Conservation (phyloP, 208 protist species). For the Acanthamoeba castellanii region DNA sequence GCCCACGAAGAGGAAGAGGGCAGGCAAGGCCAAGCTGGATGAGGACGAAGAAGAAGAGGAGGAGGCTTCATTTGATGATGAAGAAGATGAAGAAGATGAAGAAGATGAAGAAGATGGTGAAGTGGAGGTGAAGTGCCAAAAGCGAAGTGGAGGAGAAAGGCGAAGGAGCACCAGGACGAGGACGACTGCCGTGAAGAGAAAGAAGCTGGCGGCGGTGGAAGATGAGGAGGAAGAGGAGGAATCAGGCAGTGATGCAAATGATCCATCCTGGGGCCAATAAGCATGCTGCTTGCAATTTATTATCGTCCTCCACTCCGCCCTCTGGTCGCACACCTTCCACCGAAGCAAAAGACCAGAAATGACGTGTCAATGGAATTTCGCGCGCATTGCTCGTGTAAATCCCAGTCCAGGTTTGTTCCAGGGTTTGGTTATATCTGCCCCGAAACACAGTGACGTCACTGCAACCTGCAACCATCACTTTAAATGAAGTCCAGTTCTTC, state of each 20-base stretch:
- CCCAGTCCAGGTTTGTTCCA: too few species aligned
- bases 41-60: constrained; percentile 7
- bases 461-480: too few species aligned
- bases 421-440: too few species aligned
- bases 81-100: not conserved
- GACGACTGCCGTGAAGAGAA: too few species aligned
- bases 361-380: not conserved
- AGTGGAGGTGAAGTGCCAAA: too few species aligned
- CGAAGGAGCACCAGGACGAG: too few species aligned
- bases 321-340: too few species aligned
- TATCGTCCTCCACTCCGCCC: not conserved
- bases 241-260: not conserved
- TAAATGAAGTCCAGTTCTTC: too few species aligned
- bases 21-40: not conserved
- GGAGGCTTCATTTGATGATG: not conserved
- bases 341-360: too few species aligned
- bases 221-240: constrained; percentile 14
- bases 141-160: too few species aligned
- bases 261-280: not conserved
- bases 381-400: not conserved
- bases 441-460: too few species aligned
- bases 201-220: too few species aligned
- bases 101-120: not conserved
- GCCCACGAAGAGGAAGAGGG: constrained; percentile 29
- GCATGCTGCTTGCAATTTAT: not conserved